A percentile compares a stretch with the other conserved stretches of the same genome.
Conservation (phyloP, 345 rosid genomes). For the Rhodamnia rubescens region DNA sequence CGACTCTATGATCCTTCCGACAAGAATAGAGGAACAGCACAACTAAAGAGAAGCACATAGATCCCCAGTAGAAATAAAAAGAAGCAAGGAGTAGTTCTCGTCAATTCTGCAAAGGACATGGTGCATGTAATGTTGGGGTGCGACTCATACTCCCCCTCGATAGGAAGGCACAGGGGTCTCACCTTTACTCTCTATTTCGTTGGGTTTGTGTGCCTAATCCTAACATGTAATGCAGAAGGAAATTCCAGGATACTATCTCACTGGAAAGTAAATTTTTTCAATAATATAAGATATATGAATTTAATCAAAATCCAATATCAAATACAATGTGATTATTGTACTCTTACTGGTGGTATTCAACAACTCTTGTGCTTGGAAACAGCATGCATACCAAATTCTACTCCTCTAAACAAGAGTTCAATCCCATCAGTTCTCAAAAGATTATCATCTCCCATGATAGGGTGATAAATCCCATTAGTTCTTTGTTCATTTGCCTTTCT, state of each 20-base stretch:
- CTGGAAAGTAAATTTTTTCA: background rate
- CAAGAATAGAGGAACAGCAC: background rate
- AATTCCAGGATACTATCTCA: background rate
- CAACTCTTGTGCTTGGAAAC: background rate
- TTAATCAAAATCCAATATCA: background rate
- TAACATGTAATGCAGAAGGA: background rate
- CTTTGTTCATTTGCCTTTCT: too few relatives aligned
- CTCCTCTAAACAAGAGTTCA: background rate
- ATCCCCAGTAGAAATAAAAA: background rate
- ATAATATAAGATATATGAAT: background rate
- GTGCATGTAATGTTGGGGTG: background rate
- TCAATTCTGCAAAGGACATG: background rate
- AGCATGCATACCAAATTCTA: background rate
- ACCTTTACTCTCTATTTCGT: too few relatives aligned
- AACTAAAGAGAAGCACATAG: background rate
- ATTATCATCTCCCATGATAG: background rate
- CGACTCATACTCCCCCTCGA: too few relatives aligned
- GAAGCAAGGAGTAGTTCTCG: background rate
- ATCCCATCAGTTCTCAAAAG: background rate
- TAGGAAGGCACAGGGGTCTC: too few relatives aligned
- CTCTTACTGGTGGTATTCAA: background rate
- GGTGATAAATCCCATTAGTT: background rate
- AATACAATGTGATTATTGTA: background rate
- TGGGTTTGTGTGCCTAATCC: too few relatives aligned
- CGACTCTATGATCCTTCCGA: background rate